Evolutionary conservation across 768 basidiomycete species (phyloP).

Genomic region (Lactifluus volemus): DNA sequence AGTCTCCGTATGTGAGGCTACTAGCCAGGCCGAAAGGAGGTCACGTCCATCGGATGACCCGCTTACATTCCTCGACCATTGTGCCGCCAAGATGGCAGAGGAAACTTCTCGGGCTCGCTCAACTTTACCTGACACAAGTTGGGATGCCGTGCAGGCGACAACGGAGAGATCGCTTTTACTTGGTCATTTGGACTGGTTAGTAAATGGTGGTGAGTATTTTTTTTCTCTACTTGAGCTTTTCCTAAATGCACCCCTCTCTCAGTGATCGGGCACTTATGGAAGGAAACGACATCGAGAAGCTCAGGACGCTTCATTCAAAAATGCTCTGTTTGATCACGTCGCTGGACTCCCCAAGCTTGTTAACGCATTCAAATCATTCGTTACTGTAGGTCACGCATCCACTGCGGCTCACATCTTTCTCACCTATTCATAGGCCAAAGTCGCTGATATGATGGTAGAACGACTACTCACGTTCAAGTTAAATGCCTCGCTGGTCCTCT

Average conservation of each 20-base stretch:
- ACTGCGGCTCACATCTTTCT: not conserved
- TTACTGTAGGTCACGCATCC: slow-evolving; percentile 39
- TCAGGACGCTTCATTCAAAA: slow-evolving; percentile 52
- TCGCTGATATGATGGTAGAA: slow-evolving; percentile 74
- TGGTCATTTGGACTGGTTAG: slow-evolving; percentile 36
- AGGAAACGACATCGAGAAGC: slow-evolving; percentile 32
- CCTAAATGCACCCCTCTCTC: not conserved
- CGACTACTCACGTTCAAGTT: slow-evolving; percentile 60
- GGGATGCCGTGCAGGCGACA: slow-evolving; percentile 40
- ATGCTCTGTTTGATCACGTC: slow-evolving; percentile 53
- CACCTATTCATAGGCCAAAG: slow-evolving; percentile 36
- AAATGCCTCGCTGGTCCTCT: slow-evolving; percentile 43
- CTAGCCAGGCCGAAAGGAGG: slow-evolving; percentile 37
- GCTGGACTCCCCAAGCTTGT: slow-evolving; percentile 44
- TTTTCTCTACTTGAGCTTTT: not conserved
- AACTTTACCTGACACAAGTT: slow-evolving; percentile 43
- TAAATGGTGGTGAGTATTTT: slow-evolving; percentile 29
- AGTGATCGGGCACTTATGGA: slow-evolving; percentile 52
- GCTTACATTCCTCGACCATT: slow-evolving; percentile 44
- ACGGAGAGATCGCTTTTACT: slow-evolving; percentile 47
- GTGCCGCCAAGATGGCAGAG: slow-evolving; percentile 39
- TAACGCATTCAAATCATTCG: slow-evolving; percentile 49
- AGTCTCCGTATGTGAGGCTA: slow-evolving; percentile 42
- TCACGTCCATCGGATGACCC: slow-evolving; percentile 36
- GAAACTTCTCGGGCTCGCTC: slow-evolving; percentile 48